These are phyloP conservation scores for Clarireedia monteithiana DNA, from an alignment of 2,329 filamentous ascomycete genomes.

Conservation along the genomic window DNA sequence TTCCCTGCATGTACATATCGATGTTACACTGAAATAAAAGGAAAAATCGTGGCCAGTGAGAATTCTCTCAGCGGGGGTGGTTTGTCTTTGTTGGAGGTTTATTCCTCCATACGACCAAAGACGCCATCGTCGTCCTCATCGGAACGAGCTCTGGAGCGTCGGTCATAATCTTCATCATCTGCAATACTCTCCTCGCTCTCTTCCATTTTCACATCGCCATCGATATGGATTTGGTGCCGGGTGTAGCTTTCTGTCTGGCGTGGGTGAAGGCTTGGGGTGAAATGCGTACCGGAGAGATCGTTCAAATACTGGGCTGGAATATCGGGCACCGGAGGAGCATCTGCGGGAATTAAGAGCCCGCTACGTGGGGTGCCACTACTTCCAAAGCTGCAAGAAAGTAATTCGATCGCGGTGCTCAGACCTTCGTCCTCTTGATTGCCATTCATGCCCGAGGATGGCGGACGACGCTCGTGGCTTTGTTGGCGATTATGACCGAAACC, in stretches of 20 bases:
- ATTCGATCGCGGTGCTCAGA: constrained; percentile 80
- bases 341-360: constrained; percentile 57
- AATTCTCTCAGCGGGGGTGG: not conserved
- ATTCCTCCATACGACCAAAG: constrained; percentile 95
- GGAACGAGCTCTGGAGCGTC: constrained; percentile 53
- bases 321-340: constrained; percentile 81
- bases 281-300: constrained; percentile 51
- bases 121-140: constrained; percentile 93
- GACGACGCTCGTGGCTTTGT: constrained; percentile 67
- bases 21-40: constrained; percentile 20
- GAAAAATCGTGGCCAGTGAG: constrained; percentile 3
- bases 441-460: constrained; percentile 71
- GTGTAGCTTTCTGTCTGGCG: constrained; percentile 56
- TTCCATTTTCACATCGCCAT: constrained; percentile 60
- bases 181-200: constrained; percentile 54
- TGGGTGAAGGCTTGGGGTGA: constrained; percentile 49
- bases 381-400: constrained; percentile 85
- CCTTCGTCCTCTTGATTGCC: constrained; percentile 74
- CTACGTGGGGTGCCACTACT: constrained; percentile 51
- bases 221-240: constrained; percentile 44
- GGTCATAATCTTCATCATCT: constrained; percentile 58
- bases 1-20: constrained; percentile 17
- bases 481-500: constrained; percentile 49
- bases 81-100: constrained; percentile 21
- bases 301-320: constrained; percentile 71